Conservation (phyloP, 257 asterid genomes). For the Mitragyna speciosa region DNA sequence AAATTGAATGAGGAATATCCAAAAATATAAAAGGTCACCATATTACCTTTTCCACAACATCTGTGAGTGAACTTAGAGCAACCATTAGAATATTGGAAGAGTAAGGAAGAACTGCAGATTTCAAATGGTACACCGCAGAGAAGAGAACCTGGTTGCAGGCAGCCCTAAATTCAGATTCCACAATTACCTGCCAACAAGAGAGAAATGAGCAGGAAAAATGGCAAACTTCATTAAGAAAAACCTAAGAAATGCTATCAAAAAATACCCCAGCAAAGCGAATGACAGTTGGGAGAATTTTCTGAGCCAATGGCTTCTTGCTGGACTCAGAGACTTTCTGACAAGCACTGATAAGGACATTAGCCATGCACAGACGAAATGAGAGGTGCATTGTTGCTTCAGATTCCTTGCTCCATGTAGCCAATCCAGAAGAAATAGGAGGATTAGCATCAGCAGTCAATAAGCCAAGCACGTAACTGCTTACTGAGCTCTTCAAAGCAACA, state of each 20-base stretch:
- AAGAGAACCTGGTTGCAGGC: slow-evolving; percentile 82
- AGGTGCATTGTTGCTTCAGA: slow-evolving; percentile 30
- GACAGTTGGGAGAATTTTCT: slow-evolving; percentile 53
- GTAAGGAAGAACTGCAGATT: slow-evolving; percentile 55
- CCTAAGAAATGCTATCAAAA: neutral
- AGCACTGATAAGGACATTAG: slow-evolving; percentile 82
- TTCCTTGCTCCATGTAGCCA: slow-evolving; percentile 26
- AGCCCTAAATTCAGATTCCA: slow-evolving; percentile 56
- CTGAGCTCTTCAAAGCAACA: slow-evolving; percentile 34
- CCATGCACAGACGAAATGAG: slow-evolving; percentile 78
- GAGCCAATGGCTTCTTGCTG: slow-evolving; percentile 54
- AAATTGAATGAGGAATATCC: neutral
- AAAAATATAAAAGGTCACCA: neutral
- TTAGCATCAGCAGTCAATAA: slow-evolving; percentile 38
- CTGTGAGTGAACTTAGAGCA: slow-evolving; percentile 61
- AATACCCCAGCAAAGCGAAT: slow-evolving; percentile 47
- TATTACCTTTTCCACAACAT: slow-evolving; percentile 67
- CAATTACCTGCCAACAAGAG: slow-evolving; percentile 41
- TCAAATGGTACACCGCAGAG: slow-evolving; percentile 67
- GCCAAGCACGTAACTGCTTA: slow-evolving; percentile 53
- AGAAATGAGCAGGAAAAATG: neutral
- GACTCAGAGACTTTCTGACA: slow-evolving; percentile 70
- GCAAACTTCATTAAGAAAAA: neutral
- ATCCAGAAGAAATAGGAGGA: slow-evolving; percentile 24
- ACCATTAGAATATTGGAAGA: slow-evolving; percentile 52